Conservation (phyloP, 2,329 filamentous ascomycete genomes). For the Pseudogymnoascus sp. region DNA sequence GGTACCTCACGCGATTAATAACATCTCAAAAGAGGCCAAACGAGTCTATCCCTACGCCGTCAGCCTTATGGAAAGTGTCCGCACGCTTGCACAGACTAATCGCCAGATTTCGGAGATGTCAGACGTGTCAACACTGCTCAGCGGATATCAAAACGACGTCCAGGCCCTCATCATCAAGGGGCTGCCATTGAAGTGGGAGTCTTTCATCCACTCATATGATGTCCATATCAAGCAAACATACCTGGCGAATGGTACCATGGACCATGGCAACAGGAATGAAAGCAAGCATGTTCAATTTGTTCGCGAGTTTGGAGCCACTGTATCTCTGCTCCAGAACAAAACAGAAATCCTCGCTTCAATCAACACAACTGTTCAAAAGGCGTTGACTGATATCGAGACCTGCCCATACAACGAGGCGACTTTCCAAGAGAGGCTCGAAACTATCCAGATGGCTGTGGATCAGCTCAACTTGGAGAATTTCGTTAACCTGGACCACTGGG, state of each 20-base stretch:
- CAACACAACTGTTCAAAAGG: conserved; percentile 72
- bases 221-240: conserved; percentile 63
- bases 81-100: conserved; percentile 82
- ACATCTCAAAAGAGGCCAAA: conserved; percentile 97
- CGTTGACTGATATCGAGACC: conserved; percentile 70
- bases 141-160: conserved; percentile 86
- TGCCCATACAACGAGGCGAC: conserved; percentile 75
- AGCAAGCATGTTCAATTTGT: conserved; percentile 97
- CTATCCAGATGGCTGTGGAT: conserved; percentile 86
- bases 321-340: conserved; percentile 83
- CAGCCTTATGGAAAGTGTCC: conserved; percentile 97
- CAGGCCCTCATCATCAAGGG: conserved; percentile 78
- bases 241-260: conserved; percentile 50
- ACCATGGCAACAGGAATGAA: conserved; percentile 56
- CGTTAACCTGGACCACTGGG: conserved; percentile 86
- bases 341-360: conserved; percentile 70
- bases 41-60: conserved; percentile 96
- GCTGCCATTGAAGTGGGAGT: conserved; percentile 89
- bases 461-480: conserved; percentile 96
- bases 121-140: conserved; percentile 78
- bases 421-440: conserved; percentile 73
- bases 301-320: conserved; percentile 79
- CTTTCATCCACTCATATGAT: conserved; percentile 95
- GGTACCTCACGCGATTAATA: conserved; percentile 89
- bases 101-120: conserved; percentile 78